Conservation (phyloP, 306 rosid genomes). For the Heteromeles arbutifolia region DNA sequence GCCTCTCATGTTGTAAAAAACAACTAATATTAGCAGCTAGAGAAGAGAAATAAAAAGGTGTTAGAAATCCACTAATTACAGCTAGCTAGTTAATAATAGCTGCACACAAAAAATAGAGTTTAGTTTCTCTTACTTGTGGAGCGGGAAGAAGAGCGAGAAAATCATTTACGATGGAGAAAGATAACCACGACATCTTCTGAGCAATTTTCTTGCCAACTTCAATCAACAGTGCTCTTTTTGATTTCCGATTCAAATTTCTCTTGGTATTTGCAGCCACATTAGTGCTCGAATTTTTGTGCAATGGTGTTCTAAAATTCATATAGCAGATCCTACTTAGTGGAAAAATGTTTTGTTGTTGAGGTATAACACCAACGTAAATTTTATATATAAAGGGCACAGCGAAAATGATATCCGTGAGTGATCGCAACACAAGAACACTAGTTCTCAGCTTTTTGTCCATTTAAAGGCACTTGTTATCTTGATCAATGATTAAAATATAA, state of each 20-base stretch:
- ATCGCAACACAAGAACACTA: conserved; percentile 3
- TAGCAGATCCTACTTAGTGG: no score
- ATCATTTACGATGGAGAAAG: conserved; percentile 16
- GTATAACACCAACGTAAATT: not conserved
- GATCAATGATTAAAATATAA: conserved; percentile 20
- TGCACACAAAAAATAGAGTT: not conserved
- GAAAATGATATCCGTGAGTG: conserved; percentile 7
- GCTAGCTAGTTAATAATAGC: no score
- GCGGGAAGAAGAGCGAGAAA: not conserved
- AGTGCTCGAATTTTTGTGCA: no score
- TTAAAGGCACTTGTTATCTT: conserved; percentile 14
- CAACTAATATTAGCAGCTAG: no score
- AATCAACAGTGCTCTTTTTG: not conserved
- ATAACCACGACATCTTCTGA: not conserved
- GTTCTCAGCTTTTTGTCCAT: conserved; percentile 12
- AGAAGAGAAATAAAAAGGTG: no score
- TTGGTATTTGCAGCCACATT: no score
- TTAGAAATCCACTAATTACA: no score
- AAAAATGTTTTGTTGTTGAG: no score
- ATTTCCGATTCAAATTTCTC: not conserved
- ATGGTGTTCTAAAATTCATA: no score
- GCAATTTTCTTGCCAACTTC: not conserved
- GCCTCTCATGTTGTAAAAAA: no score
- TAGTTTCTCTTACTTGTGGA: no score
- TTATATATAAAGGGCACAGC: conserved; percentile 2